Base-by-base conservation (phyloP, 2,329 filamentous ascomycete genomes). In the Apiospora rasikravindrae region DNA sequence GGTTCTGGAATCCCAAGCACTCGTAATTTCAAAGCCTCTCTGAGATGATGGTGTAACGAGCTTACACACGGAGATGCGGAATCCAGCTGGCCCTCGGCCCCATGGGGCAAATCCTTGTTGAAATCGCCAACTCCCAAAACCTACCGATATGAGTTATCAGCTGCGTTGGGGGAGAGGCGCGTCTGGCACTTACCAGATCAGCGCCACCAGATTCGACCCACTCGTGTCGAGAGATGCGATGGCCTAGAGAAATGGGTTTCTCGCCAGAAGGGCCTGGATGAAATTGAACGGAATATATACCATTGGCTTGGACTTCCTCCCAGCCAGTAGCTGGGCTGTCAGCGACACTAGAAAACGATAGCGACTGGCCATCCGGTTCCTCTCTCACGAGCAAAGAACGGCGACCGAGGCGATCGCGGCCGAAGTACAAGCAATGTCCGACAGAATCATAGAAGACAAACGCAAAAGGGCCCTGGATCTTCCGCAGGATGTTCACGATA, bases 371-470 rank as follows among this genome's bases (percentile, higher is more conserved):
- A 69, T 77, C 79, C 14, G 79, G 83, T n/a, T 83, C 81, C n/a
- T 81, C 77, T 71, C 88, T 88, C 24, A 88, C 83, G 61, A 98
- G 85, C 47, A 99, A 84, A 19, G 96, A 98, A 68, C 96, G 89
- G 72, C 96, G 89, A 11, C 96, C 96, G 3, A 99, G 87, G 72
- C 93, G 93, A 81, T 99, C 96, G 75, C 96, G 89, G 8, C 93
- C 95, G 81, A 93, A 98, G 82, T 92, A 97, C 19, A 98, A 75
- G 57, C 87, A 88, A 13, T 84, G 85, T 70, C 88, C 84, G 13
- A 80, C 77, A 22, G 86, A 87, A 83, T 98, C 93, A 77, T 92
- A 93, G 81, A 92, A 98, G 7, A 96, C 89, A 81, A 98, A 96
- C 1, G 96, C 94, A 83, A 96, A 98, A 0, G 96, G 96, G 0